These are phyloP conservation scores for Acanthamoeba lenticulata DNA, from an alignment of 208 protist genomes.

Conservation along the genomic window DNA sequence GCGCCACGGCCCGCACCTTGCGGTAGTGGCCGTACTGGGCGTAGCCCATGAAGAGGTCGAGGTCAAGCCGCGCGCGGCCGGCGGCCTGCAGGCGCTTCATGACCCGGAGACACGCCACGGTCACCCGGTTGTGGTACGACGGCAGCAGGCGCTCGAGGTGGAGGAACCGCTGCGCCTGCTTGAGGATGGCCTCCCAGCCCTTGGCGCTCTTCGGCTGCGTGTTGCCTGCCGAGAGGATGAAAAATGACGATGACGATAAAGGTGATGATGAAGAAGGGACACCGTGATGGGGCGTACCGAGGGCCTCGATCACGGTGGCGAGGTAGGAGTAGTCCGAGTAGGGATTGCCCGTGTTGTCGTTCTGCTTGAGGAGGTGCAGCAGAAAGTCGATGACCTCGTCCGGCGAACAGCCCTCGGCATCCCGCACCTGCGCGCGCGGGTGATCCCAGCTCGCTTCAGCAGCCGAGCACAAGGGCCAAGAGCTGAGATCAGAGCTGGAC, in stretches of 20 bases:
- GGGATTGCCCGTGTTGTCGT: slow-evolving; percentile 75
- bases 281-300: background rate
- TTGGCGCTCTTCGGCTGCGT: background rate
- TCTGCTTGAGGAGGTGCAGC: slow-evolving; percentile 73
- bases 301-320: background rate
- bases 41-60: background rate
- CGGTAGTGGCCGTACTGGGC: background rate
- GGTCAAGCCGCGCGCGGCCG: background rate
- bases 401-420: slow-evolving; percentile 65
- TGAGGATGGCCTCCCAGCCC: slow-evolving; percentile 3
- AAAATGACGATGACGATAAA: too few relatives aligned
- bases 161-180: background rate
- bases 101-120: slow-evolving; percentile 19
- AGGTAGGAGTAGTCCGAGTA: slow-evolving; percentile 34
- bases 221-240: too few relatives aligned
- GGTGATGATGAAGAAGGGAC: background rate
- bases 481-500: too few relatives aligned
- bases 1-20: background rate
- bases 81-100: background rate
- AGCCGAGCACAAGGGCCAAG: too few relatives aligned
- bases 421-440: background rate
- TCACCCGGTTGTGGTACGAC: slow-evolving; percentile 17
- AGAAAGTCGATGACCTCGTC: slow-evolving; percentile 72
- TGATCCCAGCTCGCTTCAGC: too few relatives aligned
- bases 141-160: slow-evolving; percentile 14